Evolutionary conservation across 2,329 filamentous ascomycete genomes (phyloP), one percentile per base, ranked within the genome.

Genomic region (Paecilomyces variotii): DNA sequence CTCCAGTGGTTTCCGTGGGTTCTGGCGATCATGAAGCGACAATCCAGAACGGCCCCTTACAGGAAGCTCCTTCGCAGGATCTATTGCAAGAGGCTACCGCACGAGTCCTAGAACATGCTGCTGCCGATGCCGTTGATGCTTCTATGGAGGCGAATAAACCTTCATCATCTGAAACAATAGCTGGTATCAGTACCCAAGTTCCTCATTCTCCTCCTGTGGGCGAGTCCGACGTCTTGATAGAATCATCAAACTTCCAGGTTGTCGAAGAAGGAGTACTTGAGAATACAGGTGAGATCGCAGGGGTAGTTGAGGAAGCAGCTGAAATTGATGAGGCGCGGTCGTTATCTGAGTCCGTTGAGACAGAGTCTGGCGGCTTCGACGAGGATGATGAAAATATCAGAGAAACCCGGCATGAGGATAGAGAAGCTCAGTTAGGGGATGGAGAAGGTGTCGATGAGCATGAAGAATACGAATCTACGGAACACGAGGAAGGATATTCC

Each of bases 381-480:
- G 39, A 6, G 5, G 12, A 7, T 45, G 19, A 9, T 19, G 5
- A 5, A 9, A n/a, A 45, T 45, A 45, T 45, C 14, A 19, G 9
- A 24, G 39, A 19, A 24, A 19, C n/a, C 14, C n/a, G 19, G 7
- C 5, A 5, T 45, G 39, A 19, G 10, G 50, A 60, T 25, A 53
- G 55, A 11, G 55, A 61, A 25, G 10, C 14, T 19, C n/a, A 50
- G 7, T 57, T 58, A n/a, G 39, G 55, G 7, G 28, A 56, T 4
- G 35, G 32, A 45, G 34, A 54, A 7, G 58, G 35, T 25, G 49
- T 52, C 26, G 53, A 53, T 25, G 50, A 56, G 5, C 14, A 35
- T 11, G 35, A 49, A 24, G 54, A 62, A 34, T 28, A 49, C 55
- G 55, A 28, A 12, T 51, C 24, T 34, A 59, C 61, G 10, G 60